These are phyloP conservation scores for Gracilaria caudata DNA, from an alignment of 23 red algal genomes.

Conservation along the genomic window DNA sequence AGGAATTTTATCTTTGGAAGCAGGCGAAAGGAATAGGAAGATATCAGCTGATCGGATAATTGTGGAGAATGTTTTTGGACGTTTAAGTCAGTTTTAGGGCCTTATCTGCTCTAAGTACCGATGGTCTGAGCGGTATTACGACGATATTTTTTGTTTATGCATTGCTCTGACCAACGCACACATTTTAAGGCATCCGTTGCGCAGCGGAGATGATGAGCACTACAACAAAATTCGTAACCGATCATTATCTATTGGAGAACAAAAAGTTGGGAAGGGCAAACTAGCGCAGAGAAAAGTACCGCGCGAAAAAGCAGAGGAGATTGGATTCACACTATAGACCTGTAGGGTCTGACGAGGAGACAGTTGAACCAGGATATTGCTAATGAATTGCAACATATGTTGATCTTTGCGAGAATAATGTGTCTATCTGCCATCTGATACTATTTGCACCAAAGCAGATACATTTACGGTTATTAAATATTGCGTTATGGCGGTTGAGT, in stretches of 20 bases:
- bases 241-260: background rate
- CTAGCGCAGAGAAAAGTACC: slow-evolving; percentile 6
- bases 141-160: slow-evolving; percentile 17
- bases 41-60: slow-evolving; percentile 27
- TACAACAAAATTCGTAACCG: background rate
- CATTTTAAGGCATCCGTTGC: slow-evolving; percentile 6
- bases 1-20: background rate
- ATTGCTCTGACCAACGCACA: slow-evolving; percentile 21
- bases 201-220: background rate
- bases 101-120: background rate
- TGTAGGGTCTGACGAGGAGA: background rate
- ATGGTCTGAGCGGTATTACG: background rate
- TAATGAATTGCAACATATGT: background rate
- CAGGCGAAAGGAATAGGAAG: background rate
- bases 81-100: background rate
- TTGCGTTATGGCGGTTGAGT: no score
- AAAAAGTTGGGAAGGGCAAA: background rate
- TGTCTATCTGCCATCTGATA: no score
- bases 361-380: background rate
- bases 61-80: slow-evolving; percentile 28
- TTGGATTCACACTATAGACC: background rate
- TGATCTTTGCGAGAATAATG: background rate
- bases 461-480: no score
- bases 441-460: no score
- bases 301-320: background rate